phyloP scores from a whole-genome alignment of 192 early-diverging fungal genomes.

The Chytriomyces sp. region DNA sequence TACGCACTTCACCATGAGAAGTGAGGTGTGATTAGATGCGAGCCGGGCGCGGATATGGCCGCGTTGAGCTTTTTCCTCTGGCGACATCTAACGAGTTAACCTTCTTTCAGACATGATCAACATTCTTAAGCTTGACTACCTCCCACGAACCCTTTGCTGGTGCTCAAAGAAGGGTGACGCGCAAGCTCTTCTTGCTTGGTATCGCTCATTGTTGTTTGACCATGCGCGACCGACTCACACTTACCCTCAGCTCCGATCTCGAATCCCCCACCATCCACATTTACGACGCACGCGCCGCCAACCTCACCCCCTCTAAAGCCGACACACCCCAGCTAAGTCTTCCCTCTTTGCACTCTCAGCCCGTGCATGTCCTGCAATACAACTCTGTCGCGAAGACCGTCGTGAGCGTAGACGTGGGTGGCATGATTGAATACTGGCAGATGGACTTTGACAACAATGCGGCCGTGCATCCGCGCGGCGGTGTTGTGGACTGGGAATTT shows the following conservation, averaged over 20 bases:
- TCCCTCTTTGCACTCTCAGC: slow-evolving; percentile 66
- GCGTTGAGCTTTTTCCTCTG: too few relatives aligned
- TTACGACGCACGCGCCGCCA: slow-evolving; percentile 75
- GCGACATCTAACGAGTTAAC: too few relatives aligned
- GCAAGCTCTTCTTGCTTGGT: slow-evolving; percentile 78
- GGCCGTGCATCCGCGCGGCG: slow-evolving; percentile 21
- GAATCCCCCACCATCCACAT: slow-evolving; percentile 72
- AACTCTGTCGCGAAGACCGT: slow-evolving; percentile 74
- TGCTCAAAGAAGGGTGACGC: slow-evolving; percentile 83
- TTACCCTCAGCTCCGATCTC: slow-evolving; percentile 66
- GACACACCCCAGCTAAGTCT: slow-evolving; percentile 67
- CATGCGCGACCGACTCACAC: background rate
- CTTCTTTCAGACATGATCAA: slow-evolving; percentile 99
- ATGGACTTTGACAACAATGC: slow-evolving; percentile 55
- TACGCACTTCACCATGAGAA: background rate
- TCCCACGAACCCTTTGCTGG: slow-evolving; percentile 83
- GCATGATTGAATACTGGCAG: slow-evolving; percentile 95
- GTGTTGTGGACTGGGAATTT: slow-evolving; percentile 68
- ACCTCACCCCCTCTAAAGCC: background rate
- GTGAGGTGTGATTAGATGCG: too few relatives aligned
- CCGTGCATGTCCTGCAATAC: slow-evolving; percentile 81
- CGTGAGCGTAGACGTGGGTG: slow-evolving; percentile 80
- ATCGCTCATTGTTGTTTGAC: slow-evolving; percentile 14
- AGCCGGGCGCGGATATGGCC: too few relatives aligned
- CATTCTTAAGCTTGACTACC: slow-evolving; percentile 78